Evolutionary conservation across 805 yeast species (phyloP).

Genomic region (Yamadazyma tumulicola): DNA sequence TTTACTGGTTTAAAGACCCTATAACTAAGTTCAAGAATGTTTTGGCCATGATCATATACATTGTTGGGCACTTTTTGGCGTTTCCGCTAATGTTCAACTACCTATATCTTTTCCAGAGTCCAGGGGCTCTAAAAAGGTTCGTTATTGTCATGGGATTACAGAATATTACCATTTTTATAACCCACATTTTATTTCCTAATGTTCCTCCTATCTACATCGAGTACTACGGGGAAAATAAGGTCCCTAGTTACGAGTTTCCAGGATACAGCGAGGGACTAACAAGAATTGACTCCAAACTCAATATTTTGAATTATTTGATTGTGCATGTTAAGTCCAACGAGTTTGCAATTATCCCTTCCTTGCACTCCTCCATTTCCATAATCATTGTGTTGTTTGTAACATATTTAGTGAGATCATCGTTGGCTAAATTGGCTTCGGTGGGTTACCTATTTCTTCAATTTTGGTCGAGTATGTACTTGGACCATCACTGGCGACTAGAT

Average conservation of each 20-base stretch:
- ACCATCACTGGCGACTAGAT: conserved; percentile 70
- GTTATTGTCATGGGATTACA: conserved; percentile 56
- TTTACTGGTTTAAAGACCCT: conserved; percentile 38
- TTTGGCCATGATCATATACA: conserved; percentile 60
- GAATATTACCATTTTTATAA: conserved; percentile 55
- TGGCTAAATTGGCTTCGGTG: conserved; percentile 33
- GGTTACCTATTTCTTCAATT: conserved; percentile 54
- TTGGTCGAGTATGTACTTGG: conserved; percentile 75
- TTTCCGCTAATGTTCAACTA: conserved; percentile 63
- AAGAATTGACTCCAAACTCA: conserved; percentile 53
- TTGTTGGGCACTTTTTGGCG: conserved; percentile 54
- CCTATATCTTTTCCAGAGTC: conserved; percentile 62
- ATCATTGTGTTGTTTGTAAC: conserved; percentile 42
- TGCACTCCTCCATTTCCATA: conserved; percentile 67
- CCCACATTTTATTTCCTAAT: conserved; percentile 62
- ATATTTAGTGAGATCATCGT: conserved; percentile 35
- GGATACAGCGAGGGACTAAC: conserved; percentile 73
- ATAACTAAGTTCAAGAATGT: conserved; percentile 47
- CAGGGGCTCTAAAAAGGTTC: conserved; percentile 56
- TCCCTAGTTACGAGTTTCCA: conserved; percentile 54
- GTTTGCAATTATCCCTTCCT: conserved; percentile 63
- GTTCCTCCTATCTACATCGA: conserved; percentile 77
- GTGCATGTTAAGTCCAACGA: conserved; percentile 11
- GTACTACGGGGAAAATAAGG: conserved; percentile 52
- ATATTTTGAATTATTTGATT: conserved; percentile 10